phyloP scores from a whole-genome alignment of 495 filamentous ascomycete genomes.

The Amphirosellinia nigrospora region DNA sequence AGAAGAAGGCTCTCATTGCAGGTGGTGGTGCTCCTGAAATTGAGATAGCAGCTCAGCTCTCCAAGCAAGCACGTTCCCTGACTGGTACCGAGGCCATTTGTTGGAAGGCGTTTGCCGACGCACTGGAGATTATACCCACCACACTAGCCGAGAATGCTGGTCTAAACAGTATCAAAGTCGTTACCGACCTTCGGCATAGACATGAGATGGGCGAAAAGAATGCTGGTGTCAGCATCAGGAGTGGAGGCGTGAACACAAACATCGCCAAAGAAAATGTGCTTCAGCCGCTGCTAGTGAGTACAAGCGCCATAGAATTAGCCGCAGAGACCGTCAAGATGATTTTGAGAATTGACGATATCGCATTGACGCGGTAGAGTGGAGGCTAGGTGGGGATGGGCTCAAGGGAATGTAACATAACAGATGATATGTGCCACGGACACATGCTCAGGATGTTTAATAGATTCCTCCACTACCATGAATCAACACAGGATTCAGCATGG shows the following conservation, averaged over 20 bases:
- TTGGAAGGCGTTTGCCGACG: constrained; percentile 98
- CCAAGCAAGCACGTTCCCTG: constrained; percentile 78
- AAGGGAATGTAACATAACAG: constrained; percentile 31
- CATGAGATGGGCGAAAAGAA: constrained; percentile 95
- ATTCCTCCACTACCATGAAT: constrained; percentile 19
- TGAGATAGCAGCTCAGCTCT: constrained; percentile 83
- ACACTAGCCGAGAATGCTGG: constrained; percentile 97
- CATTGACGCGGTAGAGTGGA: constrained; percentile 49
- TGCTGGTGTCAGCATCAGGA: constrained; percentile 96
- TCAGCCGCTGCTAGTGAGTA: constrained; percentile 94
- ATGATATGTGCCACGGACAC: constrained; percentile 26
- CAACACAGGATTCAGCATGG: not conserved
- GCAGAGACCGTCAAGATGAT: constrained; percentile 99
- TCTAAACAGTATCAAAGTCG: constrained; percentile 96
- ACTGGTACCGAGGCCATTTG: constrained; percentile 94
- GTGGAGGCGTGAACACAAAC: constrained; percentile 91
- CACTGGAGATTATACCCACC: constrained; percentile 95
- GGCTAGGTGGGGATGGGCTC: constrained; percentile 8
- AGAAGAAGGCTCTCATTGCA: constrained; percentile 97
- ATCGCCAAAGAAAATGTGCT: constrained; percentile 97
- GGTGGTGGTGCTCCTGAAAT: constrained; percentile 97
- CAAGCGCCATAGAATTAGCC: constrained; percentile 94
- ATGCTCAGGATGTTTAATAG: constrained; percentile 28
- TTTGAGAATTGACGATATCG: constrained; percentile 95
- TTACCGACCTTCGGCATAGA: constrained; percentile 93